Base-by-base conservation (phyloP, 345 rosid species). In the Camelina sativa region DNA sequence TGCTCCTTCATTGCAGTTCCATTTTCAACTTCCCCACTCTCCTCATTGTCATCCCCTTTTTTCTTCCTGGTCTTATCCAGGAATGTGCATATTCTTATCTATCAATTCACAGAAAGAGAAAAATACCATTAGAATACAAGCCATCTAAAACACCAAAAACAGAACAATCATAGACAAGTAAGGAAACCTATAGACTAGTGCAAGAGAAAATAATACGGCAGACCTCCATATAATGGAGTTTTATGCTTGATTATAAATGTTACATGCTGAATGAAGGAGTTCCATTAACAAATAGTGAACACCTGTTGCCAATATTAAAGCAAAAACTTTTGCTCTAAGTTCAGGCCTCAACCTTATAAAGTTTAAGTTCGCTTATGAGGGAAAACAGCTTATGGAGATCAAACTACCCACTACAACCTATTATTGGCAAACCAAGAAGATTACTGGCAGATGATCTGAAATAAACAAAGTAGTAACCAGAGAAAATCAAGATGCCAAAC, bases 51-150 rank as follows among this genome's bases (percentile, higher is more conserved):
- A 50, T 74, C 72, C 51, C 53, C 82, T 56, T 79, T 86, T 76
- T 85, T 89, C 85, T 71, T 86, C 76, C 80, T 95, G 58, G 96
- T 86, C 84, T 91, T 89, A 79, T 87, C 90, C 87, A 92, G 79
- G 83, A 95, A 87, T 41, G 84, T 81, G 73, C 84, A 84, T 81
- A 92, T 91, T 75, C 83, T 86, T 50, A 88, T 83, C 98, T 92
- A 87, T 67, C 57, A 82, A 57, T 43, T 69, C n/a, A 69, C 12
- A 34, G 4, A 15, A 7, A 57, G 2, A 53, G 55, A 62, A 53
- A n/a, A 50, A 10, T 20, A 30, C n/a, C 11, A 28, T 51, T 15
- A 63, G 61, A 57, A 57, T 32, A 57, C 62, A 65, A 5, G 62
- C 59, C 50, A 41, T 58, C 35, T 51, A 64, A 76, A 51, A 55